Evolutionary conservation across 495 filamentous ascomycete genomes (phyloP), one percentile per base, ranked within the genome.

Genomic region (Penicillium fimorum): DNA sequence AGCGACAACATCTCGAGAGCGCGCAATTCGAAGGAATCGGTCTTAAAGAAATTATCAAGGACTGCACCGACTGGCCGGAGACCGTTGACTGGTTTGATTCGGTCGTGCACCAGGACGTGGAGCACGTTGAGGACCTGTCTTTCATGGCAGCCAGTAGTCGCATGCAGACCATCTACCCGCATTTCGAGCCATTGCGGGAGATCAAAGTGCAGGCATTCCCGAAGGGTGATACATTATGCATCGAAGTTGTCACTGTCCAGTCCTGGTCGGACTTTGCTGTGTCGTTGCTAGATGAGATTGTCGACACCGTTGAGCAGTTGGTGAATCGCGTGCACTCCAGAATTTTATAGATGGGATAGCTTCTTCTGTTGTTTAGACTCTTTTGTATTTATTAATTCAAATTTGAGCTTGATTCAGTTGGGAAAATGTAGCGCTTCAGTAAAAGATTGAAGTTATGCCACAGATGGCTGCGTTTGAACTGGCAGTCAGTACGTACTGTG

Each of bases 141-240:
- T 72, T 78, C 37, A 59, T 60, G 27, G 50, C 48, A 2, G 59
- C 45, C 1, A 60, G 55, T 40, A 65, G 65, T 3, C 51, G 55
- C 2, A 65, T 76, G 35, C 71, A 78, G 60, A 78, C 76, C 1
- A 53, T 79, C 5, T 77, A 77, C 43, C 71, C 71, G 1, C 73
- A 74, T 35, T 62, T 70, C 43, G 76, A 77, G 46, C 75, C 76
- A 6, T 48, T 77, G 42, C 60, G 74, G 33, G 75, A 77, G 63
- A 76, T 72, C 71, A 77, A 79, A 62, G 62, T 76, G 17, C 75
- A 77, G 62, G 73, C 76, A 8, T 79, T 77, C 30, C 47, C 47
- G 0, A 59, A 67, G 25, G 70, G 67, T 0, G 71, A 76, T 47
- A 70, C 44, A 11, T 22, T 77, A 58, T 71, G 65, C 44, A 43